Evolutionary conservation across 257 asterid genomes (phyloP).

Genomic region (Nicotiana undulata): DNA sequence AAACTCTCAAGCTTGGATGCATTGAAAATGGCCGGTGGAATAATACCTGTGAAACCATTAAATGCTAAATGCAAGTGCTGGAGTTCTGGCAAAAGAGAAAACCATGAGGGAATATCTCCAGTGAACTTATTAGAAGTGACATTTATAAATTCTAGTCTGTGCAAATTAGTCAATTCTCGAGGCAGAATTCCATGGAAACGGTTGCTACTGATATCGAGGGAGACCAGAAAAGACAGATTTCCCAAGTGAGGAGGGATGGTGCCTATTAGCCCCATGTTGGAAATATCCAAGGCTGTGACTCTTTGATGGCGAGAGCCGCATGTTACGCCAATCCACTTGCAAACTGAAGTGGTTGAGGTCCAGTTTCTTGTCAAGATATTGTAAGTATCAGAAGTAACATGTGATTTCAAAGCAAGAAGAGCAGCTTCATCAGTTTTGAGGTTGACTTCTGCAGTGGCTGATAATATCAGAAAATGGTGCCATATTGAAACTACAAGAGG

Average conservation of each 20-base stretch:
- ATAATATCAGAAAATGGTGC: not conserved
- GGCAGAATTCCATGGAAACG: constrained; percentile 9
- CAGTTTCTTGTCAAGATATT: constrained; percentile 18
- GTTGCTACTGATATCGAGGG: constrained; percentile 4
- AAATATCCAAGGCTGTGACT: constrained; percentile 8
- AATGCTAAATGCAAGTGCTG: constrained; percentile 1
- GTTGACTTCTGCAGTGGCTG: constrained; percentile 5
- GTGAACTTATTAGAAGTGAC: constrained; percentile 13
- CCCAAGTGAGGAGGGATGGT: constrained; percentile 11
- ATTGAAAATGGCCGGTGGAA: constrained; percentile 14
- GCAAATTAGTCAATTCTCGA: constrained; percentile 3
- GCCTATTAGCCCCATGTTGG: not conserved
- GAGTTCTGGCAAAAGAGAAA: constrained; percentile 9
- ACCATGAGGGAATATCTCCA: constrained; percentile 11
- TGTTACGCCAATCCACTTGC: constrained; percentile 32
- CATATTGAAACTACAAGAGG: not conserved
- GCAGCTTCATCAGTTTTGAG: constrained; percentile 23
- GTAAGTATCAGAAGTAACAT: constrained; percentile 6
- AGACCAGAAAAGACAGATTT: constrained; percentile 15
- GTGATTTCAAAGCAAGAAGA: constrained; percentile 24
- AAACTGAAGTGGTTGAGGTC: constrained; percentile 13
- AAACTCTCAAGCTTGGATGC: constrained; percentile 9
- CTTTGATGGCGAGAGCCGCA: constrained; percentile 16
- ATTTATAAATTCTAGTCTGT: constrained; percentile 5
- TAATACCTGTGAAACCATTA: constrained; percentile 15